Evolutionary conservation across 2,329 filamentous ascomycete species (phyloP), one percentile per base, ranked within the genome.

Genomic region (Grosmannia huntii): DNA sequence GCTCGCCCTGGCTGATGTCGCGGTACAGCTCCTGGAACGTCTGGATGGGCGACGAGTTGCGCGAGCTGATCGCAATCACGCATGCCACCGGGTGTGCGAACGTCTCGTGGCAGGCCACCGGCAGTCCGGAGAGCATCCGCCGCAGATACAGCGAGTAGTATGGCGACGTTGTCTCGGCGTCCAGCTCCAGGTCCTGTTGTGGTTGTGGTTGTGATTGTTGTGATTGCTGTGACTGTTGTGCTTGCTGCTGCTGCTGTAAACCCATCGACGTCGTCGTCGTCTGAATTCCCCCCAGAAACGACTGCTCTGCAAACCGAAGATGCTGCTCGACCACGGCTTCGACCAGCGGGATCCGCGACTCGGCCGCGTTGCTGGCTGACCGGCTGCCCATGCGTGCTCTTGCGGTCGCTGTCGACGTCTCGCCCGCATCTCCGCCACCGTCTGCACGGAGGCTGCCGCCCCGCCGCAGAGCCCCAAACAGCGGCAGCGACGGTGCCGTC

Each of bases 81-180:
- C 90, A 92, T 6, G 92, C 91, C 25, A 97, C 92, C 0, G 95
- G 94, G 69, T 99, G 94, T 5, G 87, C 83, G 71, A 97, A 96
- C 0, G 94, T 94, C 72, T 99, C 94, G 65, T 96, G 90, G 0
- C 90, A 84, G 4, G 86, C 82, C 51, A 95, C 74, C 1, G 89
- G 83, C 48, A 92, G 75, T 16, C 87, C 86, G 0, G 90, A 96
- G 10, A 99, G 74, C 46, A 99, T 70, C 55, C 91, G 84, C 33
- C 90, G 83, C 53, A 99, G 72, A 68, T 95, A 97, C 9, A 96
- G 73, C 41, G 86, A 83, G 71, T 95, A 95, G 69, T 95, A 90
- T 0, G 89, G 86, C 12, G 88, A 91, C 0, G 85, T 80, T 14
- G 75, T 70, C 36, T 80, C 75, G 12, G 71, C 64, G 44, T 78